A percentile compares a stretch with the other conserved stretches of the same genome.
Evolutionary conservation across 305 asterid species (phyloP).

Genomic region (Plantago coronopus): DNA sequence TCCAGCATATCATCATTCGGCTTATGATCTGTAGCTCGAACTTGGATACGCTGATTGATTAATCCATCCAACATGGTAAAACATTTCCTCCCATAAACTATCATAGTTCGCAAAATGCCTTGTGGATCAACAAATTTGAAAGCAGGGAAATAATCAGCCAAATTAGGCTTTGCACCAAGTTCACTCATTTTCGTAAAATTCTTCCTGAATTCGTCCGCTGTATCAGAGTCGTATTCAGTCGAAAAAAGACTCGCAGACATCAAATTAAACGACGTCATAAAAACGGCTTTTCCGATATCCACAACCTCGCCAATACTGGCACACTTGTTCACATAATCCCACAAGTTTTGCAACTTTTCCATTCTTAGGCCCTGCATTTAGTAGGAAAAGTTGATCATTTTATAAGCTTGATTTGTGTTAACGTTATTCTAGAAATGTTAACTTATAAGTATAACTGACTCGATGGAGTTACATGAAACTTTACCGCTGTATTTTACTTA

Average conservation of each 20-base stretch:
- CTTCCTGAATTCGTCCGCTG: not conserved
- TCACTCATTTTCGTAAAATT: not conserved
- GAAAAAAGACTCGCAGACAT: constrained; percentile 10
- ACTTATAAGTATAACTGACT: too few species aligned
- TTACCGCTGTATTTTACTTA: too few species aligned
- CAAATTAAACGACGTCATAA: constrained; percentile 3
- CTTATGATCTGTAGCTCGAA: not conserved
- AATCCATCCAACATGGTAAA: constrained; percentile 3
- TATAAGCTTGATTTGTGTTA: too few species aligned
- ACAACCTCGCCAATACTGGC: constrained; percentile 1
- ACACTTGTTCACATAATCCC: constrained; percentile 5
- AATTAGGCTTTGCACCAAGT: constrained; percentile 5
- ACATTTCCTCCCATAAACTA: not conserved
- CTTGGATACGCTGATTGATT: not conserved
- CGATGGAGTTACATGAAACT: too few species aligned
- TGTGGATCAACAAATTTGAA: constrained; percentile 9
- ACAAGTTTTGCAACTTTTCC: constrained; percentile 6
- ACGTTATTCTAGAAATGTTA: too few species aligned
- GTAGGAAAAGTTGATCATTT: too few species aligned
- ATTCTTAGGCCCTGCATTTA: constrained; percentile 2
- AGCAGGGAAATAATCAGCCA: constrained; percentile 7
- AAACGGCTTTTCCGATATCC: constrained; percentile 4
- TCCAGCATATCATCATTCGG: constrained; percentile 12
- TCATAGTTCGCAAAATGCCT: not conserved
- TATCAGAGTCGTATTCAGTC: not conserved